Conservation (phyloP, 2,329 filamentous ascomycete species). For the Dendryphion nanum region DNA sequence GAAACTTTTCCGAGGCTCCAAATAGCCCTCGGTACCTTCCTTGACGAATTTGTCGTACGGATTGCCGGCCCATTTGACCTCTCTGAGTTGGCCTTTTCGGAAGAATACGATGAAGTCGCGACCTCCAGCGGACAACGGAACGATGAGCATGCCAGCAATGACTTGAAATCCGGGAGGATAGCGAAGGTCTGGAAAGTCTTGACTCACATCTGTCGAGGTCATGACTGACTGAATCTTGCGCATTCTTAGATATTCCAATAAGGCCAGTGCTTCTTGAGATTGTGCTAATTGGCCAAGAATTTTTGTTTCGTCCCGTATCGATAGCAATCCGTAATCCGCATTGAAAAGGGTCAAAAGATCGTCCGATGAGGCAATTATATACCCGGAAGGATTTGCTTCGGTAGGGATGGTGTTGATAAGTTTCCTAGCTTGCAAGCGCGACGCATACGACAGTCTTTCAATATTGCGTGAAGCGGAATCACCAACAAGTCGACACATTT, state of each 20-base stretch:
- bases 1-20: conserved; percentile 79
- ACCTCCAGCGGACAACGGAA: conserved; percentile 74
- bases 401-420: conserved; percentile 83
- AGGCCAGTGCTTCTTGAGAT: conserved; percentile 77
- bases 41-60: conserved; percentile 77
- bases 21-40: conserved; percentile 68
- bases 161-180: conserved; percentile 77
- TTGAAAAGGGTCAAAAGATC: conserved; percentile 81
- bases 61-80: conserved; percentile 84
- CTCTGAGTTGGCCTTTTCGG: conserved; percentile 70
- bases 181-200: conserved; percentile 77
- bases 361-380: conserved; percentile 86
- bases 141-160: conserved; percentile 76
- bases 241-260: conserved; percentile 82
- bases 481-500: conserved; percentile 86
- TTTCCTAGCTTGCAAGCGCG: conserved; percentile 79
- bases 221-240: conserved; percentile 72
- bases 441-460: conserved; percentile 82
- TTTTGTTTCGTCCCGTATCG: conserved; percentile 85
- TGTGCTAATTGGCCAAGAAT: conserved; percentile 73
- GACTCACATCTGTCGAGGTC: conserved; percentile 70
- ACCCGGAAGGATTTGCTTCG: conserved; percentile 78
- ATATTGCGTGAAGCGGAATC: conserved; percentile 86
- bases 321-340: conserved; percentile 81
- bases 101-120: conserved; percentile 90